Conservation (phyloP, 768 basidiomycete genomes). For the Mycena polygramma region DNA sequence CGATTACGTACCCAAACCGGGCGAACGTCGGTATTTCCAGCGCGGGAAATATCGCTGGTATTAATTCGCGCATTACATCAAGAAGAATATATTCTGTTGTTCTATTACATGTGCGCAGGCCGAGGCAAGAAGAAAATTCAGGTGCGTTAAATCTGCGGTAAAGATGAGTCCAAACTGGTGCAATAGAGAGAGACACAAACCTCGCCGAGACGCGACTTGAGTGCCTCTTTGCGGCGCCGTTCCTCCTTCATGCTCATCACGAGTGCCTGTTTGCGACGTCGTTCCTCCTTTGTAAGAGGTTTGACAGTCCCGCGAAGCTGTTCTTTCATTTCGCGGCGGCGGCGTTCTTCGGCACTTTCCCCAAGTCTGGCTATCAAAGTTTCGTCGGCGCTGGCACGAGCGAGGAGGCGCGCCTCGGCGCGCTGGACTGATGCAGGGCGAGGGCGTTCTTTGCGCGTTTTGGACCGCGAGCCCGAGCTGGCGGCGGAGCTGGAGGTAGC, state of each 20-base stretch:
- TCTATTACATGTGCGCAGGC: too few species aligned
- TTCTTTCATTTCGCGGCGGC: not conserved
- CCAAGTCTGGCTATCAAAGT: not conserved
- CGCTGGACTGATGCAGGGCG: not conserved
- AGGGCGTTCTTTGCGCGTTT: not conserved
- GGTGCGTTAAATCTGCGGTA: too few species aligned
- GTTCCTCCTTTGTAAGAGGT: not conserved
- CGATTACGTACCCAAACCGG: not conserved
- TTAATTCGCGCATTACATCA: not conserved
- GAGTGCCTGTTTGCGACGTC: not conserved
- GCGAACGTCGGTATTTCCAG: not conserved
- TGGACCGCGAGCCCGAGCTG: too few species aligned
- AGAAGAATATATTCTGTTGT: too few species aligned
- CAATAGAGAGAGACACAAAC: too few species aligned
- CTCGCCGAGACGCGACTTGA: too few species aligned
- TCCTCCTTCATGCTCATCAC: too few species aligned
- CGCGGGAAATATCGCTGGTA: constrained; percentile 1
- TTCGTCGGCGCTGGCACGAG: not conserved
- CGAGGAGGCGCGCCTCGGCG: not conserved
- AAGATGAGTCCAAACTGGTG: too few species aligned
- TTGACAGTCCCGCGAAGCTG: not conserved
- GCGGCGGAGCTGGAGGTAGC: not conserved
- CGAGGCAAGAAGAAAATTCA: too few species aligned
- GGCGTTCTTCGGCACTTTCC: not conserved
- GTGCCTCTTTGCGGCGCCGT: too few species aligned